Evolutionary conservation across 306 rosid genomes (phyloP), one percentile per base, ranked within the genome.

Genomic region (Alnus rubra): DNA sequence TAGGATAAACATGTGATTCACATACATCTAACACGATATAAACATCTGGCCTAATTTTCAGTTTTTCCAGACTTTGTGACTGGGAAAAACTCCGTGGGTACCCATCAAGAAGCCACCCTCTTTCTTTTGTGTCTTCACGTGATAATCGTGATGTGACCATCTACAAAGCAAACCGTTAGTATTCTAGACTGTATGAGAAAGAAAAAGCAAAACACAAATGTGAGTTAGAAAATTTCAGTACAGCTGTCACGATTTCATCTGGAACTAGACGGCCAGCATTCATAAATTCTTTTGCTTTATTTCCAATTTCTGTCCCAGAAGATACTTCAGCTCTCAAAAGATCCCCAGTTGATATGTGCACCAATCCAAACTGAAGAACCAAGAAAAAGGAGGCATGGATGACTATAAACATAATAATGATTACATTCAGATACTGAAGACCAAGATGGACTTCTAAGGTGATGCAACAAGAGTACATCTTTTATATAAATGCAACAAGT

Each of bases 51-150:
- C 89, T 84, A 56, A 95, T 95, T 83, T 91, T 88, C 87, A 84
- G 56, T 74, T 87, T 78, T 82, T 92, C 94, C 78, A 95, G 81
- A 82, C 93, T 88, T 83, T 91, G 88, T 7, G 98, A 96, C 86
- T 95, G 98, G 30, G 76, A 28, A 37, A 76, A 77, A 75, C 90
- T 95, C 85, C 98, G 85, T 37, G 98, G 98, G 84, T 86, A 95
- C 35, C 98, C 98, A 79, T 95, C 98, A 75, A 95, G 90, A 90
- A 95, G 98, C 98, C 98, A 95, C 76, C 98, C 98, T 14, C 80
- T 95, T 80, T 85, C 85, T 75, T 86, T 89, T 59, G 86, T 92
- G 71, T 92, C 98, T 54, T 87, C 87, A 0, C 75, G 47, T 8
- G 97, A 89, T 78, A 95, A 89, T 65, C 98, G 79, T 0, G 91